phyloP scores from a whole-genome alignment of 2,329 filamentous ascomycete species.

The Corinectria fuckeliana region DNA sequence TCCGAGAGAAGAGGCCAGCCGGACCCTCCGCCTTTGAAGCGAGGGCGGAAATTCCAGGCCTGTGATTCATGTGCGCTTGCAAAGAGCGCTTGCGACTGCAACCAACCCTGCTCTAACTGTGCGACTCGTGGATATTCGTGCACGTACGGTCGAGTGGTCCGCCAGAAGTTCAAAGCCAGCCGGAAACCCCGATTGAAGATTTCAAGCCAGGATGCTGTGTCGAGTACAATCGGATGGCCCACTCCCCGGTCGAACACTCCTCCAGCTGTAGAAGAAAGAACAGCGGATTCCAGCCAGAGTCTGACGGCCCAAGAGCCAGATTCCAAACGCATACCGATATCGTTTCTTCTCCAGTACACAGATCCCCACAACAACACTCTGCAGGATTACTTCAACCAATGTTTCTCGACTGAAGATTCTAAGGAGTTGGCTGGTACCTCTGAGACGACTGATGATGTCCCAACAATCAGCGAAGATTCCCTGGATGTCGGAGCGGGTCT shows the following conservation, averaged over 20 bases:
- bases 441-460: not conserved
- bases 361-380: not conserved
- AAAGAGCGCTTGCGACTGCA: not conserved
- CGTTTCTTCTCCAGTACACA: not conserved
- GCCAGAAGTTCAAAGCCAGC: not conserved
- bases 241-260: not conserved
- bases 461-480: not conserved
- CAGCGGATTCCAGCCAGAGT: no score
- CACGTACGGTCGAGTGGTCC: not conserved
- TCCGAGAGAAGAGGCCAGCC: not conserved
- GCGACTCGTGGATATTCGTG: not conserved
- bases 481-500: not conserved
- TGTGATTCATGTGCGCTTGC: not conserved
- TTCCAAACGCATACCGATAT: not conserved
- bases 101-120: not conserved
- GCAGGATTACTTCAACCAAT: not conserved
- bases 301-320: not conserved
- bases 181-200: not conserved
- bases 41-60: slow-evolving; percentile 3
- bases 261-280: not conserved
- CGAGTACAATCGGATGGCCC: not conserved
- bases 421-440: not conserved
- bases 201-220: not conserved
- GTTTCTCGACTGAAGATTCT: not conserved
- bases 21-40: not conserved